These are phyloP conservation scores for Capsella bursapastoris DNA, from an alignment of 345 rosid species.

Conservation along the genomic window DNA sequence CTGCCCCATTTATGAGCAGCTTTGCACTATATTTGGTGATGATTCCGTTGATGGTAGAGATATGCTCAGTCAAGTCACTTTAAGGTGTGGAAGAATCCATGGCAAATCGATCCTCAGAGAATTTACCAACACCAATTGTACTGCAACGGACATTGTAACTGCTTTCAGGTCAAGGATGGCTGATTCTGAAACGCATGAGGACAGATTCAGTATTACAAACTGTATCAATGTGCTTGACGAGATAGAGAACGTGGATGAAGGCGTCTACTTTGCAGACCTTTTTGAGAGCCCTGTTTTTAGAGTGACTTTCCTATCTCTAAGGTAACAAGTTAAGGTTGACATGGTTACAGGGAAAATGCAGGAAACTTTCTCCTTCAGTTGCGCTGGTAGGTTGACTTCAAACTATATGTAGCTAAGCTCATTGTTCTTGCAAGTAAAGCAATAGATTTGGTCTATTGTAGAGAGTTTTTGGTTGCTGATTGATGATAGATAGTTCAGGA, in stretches of 20 bases:
- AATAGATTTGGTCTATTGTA: constrained; percentile 17
- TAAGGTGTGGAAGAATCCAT: constrained; percentile 66
- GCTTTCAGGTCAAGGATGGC: constrained; percentile 51
- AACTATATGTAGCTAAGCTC: constrained; percentile 7
- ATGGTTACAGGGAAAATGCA: constrained; percentile 70
- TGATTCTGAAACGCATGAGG: constrained; percentile 37
- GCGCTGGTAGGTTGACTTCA: constrained; percentile 25
- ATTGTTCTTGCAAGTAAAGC: constrained; percentile 15
- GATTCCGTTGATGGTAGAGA: constrained; percentile 64
- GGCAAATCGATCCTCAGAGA: constrained; percentile 43
- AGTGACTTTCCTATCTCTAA: constrained; percentile 67
- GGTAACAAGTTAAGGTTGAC: constrained; percentile 47
- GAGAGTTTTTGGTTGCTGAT: constrained; percentile 16
- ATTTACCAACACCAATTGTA: constrained; percentile 1
- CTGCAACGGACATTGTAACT: constrained; percentile 55
- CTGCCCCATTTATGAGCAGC: constrained; percentile 78
- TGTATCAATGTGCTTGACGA: constrained; percentile 75
- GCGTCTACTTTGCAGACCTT: constrained; percentile 66
- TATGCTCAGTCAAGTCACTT: constrained; percentile 95
- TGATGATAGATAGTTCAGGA: constrained; percentile 1
- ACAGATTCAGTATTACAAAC: constrained; percentile 56
- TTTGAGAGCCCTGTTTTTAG: constrained; percentile 65
- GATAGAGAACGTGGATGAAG: constrained; percentile 58
- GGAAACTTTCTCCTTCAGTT: constrained; percentile 22
- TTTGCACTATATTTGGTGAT: constrained; percentile 69